Percentiles rank a stretch among this genome's conserved stretches.
Conservation (phyloP, 1,139 yeast genomes). For the Groenewaldozyma auringiensis region DNA sequence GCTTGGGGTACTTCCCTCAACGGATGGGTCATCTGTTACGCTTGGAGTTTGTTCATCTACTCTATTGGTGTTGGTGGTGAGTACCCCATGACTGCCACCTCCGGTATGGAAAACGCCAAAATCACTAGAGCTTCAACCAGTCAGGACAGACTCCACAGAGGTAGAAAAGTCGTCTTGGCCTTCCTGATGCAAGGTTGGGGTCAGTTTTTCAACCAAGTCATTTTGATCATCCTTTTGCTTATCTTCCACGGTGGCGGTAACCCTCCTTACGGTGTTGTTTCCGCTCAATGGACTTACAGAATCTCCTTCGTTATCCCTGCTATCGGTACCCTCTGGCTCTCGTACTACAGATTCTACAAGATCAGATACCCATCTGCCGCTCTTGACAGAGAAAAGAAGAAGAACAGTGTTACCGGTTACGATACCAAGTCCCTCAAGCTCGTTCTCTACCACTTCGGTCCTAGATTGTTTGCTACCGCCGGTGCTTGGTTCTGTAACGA, state of each 20-base stretch:
- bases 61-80: conserved; percentile 99
- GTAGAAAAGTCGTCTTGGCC: conserved; percentile 35
- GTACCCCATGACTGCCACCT: conserved; percentile 83
- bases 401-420: conserved; percentile 32
- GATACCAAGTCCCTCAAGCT: conserved; percentile 27
- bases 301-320: conserved; percentile 34
- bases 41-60: conserved; percentile 48
- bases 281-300: conserved; percentile 35
- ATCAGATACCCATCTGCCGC: conserved; percentile 31
- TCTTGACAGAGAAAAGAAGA: conserved; percentile 25
- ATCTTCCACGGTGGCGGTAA: conserved; percentile 46
- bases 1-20: conserved; percentile 33
- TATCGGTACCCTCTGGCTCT: conserved; percentile 33
- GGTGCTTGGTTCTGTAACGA: conserved; percentile 96
- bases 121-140: conserved; percentile 24
- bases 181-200: conserved; percentile 41
- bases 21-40: conserved; percentile 50
- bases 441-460: conserved; percentile 55
- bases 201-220: conserved; percentile 35
- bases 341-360: conserved; percentile 33
- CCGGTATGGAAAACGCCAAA: conserved; percentile 34
- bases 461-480: conserved; percentile 92
- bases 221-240: conserved; percentile 30
- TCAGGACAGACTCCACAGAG: conserved; percentile 36
- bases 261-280: conserved; percentile 26